Evolutionary conservation across 176 grass and related monocot species (phyloP), one percentile per base, ranked within the genome.

Genomic region (Calamus simplicifolius): DNA sequence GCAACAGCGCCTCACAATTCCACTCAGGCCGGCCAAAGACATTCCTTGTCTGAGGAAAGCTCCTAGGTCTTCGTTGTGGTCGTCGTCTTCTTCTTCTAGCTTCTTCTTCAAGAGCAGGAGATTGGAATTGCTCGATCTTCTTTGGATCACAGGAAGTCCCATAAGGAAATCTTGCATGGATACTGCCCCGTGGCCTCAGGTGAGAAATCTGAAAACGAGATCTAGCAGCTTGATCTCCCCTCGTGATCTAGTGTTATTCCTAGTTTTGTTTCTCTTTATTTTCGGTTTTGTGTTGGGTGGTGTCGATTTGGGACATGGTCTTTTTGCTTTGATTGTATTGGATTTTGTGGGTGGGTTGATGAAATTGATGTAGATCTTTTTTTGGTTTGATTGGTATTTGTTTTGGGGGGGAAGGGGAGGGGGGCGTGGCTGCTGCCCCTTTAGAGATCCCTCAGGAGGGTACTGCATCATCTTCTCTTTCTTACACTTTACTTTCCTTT

Each of bases 151-250:
- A 58, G 25, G 25, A 26, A 43, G n/a, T 27, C 43, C 1, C 23
- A 3, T 4, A 19, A 19, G 13, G 26, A 60, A 21, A 8, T 3
- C n/a, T 84, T 78, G 65, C 69, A 95, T 89, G 89, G 89, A 95
- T 83, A 60, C 89, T 58, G 75, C 79, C 53, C 85, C 73, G 68
- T 89, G 89, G 89, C 81, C 77, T 61, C 89, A 95, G 85, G 86
- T 88, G 82, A 77, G 67, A 70, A 64, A 1, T 51, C 62, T 35
- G 35, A 61, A n/a, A 69, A 26, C 5, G 70, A 76, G 55, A 74
- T 86, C 79, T 51, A 66, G 68, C 51, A 12, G 55, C 19, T 21
- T 57, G 18, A 21, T 57, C 23, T 56, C 4, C 1, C 4, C 21
- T 43, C 35, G 8, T 13, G 35, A 43, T 43, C 35, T 13, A 61